Conservation (phyloP, 495 filamentous ascomycete species). For the Aspergillus funiculosus region DNA sequence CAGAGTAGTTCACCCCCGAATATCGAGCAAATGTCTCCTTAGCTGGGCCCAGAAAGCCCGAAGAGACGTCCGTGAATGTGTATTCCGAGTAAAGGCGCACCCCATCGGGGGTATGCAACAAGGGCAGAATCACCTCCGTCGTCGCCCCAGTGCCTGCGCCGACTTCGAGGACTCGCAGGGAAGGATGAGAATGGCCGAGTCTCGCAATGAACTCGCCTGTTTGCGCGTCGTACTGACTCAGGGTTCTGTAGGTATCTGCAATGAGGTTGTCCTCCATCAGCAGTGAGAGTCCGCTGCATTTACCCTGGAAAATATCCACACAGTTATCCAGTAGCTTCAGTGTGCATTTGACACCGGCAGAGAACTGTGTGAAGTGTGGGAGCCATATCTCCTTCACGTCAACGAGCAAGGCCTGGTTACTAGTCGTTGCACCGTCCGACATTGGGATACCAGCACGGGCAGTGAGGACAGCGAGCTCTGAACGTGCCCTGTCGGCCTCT, state of each 20-base stretch:
- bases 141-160: conserved; percentile 5
- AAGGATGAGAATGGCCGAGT: conserved; percentile 4
- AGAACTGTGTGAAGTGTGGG: too few relatives aligned
- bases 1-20: conserved; percentile 36
- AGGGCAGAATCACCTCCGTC: background rate
- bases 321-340: background rate
- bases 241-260: background rate
- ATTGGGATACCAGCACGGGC: background rate
- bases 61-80: conserved; percentile 33
- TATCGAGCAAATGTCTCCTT: conserved; percentile 35
- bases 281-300: background rate
- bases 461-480: background rate
- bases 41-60: conserved; percentile 45
- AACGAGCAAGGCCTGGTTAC: background rate
- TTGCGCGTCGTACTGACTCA: background rate
- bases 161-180: conserved; percentile 6
- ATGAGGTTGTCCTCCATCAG: conserved; percentile 1
- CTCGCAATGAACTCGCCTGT: background rate
- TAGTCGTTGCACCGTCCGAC: background rate
- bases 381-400: background rate
- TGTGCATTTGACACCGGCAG: background rate
- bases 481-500: too few relatives aligned
- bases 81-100: conserved; percentile 16
- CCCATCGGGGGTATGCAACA: background rate
- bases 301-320: background rate